phyloP scores from a whole-genome alignment of 139 green algal species.

The Chlamydomonas schloesseri region DNA sequence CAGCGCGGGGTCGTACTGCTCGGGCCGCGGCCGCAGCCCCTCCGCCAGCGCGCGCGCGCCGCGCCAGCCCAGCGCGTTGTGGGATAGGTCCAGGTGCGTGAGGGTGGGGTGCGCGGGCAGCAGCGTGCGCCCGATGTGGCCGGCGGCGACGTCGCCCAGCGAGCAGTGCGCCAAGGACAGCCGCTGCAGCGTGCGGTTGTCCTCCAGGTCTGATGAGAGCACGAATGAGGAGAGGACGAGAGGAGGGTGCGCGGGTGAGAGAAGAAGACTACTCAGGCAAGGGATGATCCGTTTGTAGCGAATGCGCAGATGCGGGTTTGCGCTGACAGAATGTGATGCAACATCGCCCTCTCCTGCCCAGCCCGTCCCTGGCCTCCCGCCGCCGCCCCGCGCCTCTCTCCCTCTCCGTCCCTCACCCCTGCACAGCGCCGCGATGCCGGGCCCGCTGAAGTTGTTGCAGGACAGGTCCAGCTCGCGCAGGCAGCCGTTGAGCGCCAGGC shows the following conservation, averaged over 20 bases:
- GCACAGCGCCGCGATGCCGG: background rate
- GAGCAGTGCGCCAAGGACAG: background rate
- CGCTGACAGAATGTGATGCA: too few relatives aligned
- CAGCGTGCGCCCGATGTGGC: background rate
- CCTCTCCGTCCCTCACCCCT: too few relatives aligned
- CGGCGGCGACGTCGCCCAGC: background rate
- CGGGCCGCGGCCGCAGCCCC: background rate
- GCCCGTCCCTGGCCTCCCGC: too few relatives aligned
- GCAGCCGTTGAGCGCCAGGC: background rate
- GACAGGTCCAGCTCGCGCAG: constrained; percentile 1
- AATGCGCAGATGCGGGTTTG: too few relatives aligned
- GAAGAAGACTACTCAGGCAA: too few relatives aligned
- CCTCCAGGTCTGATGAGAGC: background rate
- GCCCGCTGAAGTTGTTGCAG: background rate
- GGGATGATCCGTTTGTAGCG: too few relatives aligned
- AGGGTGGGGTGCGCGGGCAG: background rate
- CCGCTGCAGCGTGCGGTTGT: background rate
- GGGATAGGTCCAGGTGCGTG: constrained; percentile 7
- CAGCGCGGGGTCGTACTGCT: background rate
- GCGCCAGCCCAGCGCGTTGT: constrained; percentile 33
- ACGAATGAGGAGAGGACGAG: background rate
- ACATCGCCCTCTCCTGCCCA: too few relatives aligned
- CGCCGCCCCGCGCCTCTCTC: too few relatives aligned
- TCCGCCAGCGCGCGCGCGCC: constrained; percentile 13
- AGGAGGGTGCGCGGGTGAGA: too few relatives aligned